Evolutionary conservation across 257 asterid species (phyloP).

Genomic region (Plantago elongata): DNA sequence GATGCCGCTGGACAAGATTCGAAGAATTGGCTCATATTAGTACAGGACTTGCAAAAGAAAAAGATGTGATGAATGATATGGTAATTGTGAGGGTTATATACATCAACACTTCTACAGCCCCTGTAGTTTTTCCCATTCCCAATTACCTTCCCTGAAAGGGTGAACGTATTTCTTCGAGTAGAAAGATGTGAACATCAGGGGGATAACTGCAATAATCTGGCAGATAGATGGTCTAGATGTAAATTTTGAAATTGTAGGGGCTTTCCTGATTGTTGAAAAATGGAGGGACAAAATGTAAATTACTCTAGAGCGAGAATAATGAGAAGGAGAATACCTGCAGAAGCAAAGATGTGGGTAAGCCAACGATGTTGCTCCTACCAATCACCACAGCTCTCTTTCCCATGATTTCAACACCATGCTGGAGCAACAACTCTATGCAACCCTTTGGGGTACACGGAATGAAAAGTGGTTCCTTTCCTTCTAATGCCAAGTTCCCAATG

Average conservation of each 20-base stretch:
- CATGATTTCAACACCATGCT: conserved; percentile 44
- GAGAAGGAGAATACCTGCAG: conserved; percentile 50
- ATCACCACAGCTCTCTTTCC: conserved; percentile 72
- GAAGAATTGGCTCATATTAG: conserved; percentile 10
- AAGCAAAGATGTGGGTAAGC: conserved; percentile 70
- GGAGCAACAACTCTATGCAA: conserved; percentile 63
- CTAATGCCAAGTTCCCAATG: conserved; percentile 61
- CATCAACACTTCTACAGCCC: background rate
- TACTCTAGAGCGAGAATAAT: background rate
- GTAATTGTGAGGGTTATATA: background rate
- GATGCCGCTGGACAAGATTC: conserved; percentile 62
- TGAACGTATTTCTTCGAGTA: background rate
- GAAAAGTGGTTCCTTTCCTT: conserved; percentile 65
- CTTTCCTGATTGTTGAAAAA: background rate
- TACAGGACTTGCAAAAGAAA: conserved; percentile 10
- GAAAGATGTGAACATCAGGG: background rate
- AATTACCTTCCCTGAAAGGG: background rate
- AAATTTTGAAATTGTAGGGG: background rate
- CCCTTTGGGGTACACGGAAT: conserved; percentile 73
- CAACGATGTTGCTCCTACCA: conserved; percentile 90
- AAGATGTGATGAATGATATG: background rate
- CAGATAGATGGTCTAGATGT: conserved; percentile 6
- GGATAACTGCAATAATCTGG: background rate
- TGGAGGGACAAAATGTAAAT: background rate
- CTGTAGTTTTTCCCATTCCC: background rate